Evolutionary conservation across 257 asterid genomes (phyloP), one percentile per base, ranked within the genome.

Genomic region (Solanum sejunctum): DNA sequence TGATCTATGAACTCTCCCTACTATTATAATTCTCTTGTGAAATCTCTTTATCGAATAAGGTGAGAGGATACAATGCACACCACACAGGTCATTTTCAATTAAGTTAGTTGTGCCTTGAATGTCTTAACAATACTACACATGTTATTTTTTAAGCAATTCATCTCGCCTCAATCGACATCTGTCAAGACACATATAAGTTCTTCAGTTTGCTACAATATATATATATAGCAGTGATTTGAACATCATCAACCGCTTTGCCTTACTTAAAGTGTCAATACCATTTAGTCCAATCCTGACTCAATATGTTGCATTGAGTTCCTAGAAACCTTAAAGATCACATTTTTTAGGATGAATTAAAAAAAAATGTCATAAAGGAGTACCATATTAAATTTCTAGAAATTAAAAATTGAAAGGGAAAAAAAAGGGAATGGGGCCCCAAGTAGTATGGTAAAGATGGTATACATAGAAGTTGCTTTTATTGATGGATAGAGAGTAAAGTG

Each of bases 401-500:
- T 56, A 23, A 43, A 49, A 23, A 12, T 12, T 18, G 45, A 7
- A 83, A 12, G 5, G 5, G 4, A 2, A 3, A 8, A n/a, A 7
- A 52, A 52, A 12, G 8, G 8, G 10, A 21, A 5, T 23, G 56
- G 12, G 47, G 2, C 26, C 64, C 1, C 45, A 17, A 51, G 16
- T 28, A 8, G 23, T 77, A 39, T 77, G n/a, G 60, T 18, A 82
- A 80, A 84, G 86, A 85, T 80, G 78, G 83, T 85, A 57, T 70
- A 49, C 28, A 70, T 57, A 43, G 81, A 85, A 83, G 80, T 73
- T 81, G 21, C 83, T 86, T 79, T 69, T 78, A 49, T 79, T 58
- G 77, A 57, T 71, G 84, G 84, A 61, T 58, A 58, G 58, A 20
- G 57, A 15, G 81, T 79, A 78, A 45, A n/a, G 88, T 87, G 91